Evolutionary conservation across 1,139 yeast genomes (phyloP).

Genomic region (Pneumocystis oryctolagi): DNA sequence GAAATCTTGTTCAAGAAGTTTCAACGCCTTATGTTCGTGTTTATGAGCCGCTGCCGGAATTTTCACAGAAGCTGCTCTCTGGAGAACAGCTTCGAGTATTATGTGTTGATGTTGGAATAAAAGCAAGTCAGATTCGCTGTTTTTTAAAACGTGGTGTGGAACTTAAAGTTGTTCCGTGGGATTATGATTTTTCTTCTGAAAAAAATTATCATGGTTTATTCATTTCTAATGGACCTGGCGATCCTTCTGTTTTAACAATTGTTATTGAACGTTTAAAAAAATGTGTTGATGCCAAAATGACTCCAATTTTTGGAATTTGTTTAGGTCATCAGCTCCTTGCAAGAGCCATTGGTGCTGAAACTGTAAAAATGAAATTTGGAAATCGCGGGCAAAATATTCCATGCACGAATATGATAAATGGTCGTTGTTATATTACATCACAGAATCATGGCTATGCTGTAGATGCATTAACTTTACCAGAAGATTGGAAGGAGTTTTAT

Average conservation of each 20-base stretch:
- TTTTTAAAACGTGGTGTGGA: conserved; percentile 94
- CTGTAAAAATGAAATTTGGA: conserved; percentile 89
- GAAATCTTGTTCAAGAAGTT: conserved; percentile 84
- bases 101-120: conserved; percentile 96
- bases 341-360: conserved; percentile 87
- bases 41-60: conserved; percentile 48
- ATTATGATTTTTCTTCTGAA: conserved; percentile 55
- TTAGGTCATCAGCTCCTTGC: conserved; percentile 96
- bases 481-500: conserved; percentile 86
- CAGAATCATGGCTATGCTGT: conserved; percentile 99
- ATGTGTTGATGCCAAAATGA: conserved; percentile 45
- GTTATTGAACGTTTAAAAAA: conserved; percentile 45
- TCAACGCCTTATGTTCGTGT: conserved; percentile 61
- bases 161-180: conserved; percentile 90
- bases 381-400: conserved; percentile 99
- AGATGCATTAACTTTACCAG: conserved; percentile 52
- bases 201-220: conserved; percentile 89
- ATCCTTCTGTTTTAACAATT: conserved; percentile 69
- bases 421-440: conserved; percentile 95
- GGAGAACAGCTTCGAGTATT: conserved; percentile 71
- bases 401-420: conserved; percentile 81
- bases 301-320: conserved; percentile 45
- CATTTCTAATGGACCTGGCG: conserved; percentile 98
- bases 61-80: conserved; percentile 42
- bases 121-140: conserved; percentile 93